Conservation (phyloP, 306 rosid species). For the Trifolium repens region DNA sequence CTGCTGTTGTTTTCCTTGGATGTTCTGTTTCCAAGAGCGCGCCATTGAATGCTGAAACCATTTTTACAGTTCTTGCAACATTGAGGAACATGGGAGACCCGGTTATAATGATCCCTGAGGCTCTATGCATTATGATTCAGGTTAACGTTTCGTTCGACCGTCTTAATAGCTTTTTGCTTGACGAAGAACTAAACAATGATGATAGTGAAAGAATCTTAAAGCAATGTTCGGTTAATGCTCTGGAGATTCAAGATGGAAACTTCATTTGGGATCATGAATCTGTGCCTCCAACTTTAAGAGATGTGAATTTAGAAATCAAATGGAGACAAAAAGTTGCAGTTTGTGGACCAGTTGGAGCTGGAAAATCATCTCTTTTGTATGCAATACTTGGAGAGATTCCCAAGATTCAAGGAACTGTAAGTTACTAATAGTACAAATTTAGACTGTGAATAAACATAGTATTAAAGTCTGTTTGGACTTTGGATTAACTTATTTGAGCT, state of each 20-base stretch:
- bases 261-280: not conserved
- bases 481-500: too few species aligned
- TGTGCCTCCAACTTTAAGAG: not conserved
- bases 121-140: not conserved
- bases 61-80: not conserved
- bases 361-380: not conserved
- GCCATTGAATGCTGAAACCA: not conserved
- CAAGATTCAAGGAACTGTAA: constrained; percentile 40
- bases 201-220: not conserved
- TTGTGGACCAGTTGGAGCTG: not conserved
- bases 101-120: not conserved
- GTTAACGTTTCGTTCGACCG: not conserved
- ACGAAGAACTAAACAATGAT: not conserved
- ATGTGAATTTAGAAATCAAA: not conserved
- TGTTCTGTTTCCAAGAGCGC: not conserved
- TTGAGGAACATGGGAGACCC: not conserved
- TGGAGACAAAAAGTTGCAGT: not conserved
- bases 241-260: not conserved
- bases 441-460: not conserved
- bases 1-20: not conserved
- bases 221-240: not conserved
- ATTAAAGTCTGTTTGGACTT: not conserved
- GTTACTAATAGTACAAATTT: constrained; percentile 33
- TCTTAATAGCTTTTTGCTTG: not conserved
- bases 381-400: not conserved